These are phyloP conservation scores for Plantago coronopus DNA, from an alignment of 305 asterid species.

Conservation along the genomic window DNA sequence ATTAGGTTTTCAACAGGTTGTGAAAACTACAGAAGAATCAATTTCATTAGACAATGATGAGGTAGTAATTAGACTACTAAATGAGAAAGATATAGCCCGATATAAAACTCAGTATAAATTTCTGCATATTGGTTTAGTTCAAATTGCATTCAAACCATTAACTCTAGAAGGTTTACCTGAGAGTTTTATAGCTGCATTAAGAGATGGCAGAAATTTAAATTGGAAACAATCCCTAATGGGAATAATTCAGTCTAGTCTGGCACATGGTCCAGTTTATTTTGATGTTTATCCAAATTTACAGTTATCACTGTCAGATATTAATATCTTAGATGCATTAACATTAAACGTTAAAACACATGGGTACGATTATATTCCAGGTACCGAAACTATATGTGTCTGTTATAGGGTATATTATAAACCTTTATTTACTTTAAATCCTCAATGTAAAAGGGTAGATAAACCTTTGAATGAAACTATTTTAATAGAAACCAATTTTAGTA, in stretches of 20 bases:
- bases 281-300: not conserved
- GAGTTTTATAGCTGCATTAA: not conserved
- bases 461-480: not conserved
- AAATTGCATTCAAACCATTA: not conserved
- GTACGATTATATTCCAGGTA: not conserved
- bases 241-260: not conserved
- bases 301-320: not conserved
- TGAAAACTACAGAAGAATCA: too few species aligned
- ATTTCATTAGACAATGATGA: too few species aligned
- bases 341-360: not conserved
- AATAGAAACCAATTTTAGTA: too few species aligned
- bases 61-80: too few species aligned
- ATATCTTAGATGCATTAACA: not conserved
- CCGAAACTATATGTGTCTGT: not conserved
- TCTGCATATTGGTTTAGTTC: not conserved
- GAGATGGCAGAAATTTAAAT: too few species aligned
- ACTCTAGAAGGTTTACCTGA: not conserved
- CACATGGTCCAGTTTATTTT: not conserved
- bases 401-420: conserved; percentile 2
- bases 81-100: too few species aligned
- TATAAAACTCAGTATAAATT: too few species aligned
- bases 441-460: not conserved
- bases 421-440: not conserved
- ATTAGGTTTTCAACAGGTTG: too few species aligned
- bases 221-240: not conserved